Conservation (phyloP, 768 basidiomycete genomes). For the Rossbeevera mucosa region DNA sequence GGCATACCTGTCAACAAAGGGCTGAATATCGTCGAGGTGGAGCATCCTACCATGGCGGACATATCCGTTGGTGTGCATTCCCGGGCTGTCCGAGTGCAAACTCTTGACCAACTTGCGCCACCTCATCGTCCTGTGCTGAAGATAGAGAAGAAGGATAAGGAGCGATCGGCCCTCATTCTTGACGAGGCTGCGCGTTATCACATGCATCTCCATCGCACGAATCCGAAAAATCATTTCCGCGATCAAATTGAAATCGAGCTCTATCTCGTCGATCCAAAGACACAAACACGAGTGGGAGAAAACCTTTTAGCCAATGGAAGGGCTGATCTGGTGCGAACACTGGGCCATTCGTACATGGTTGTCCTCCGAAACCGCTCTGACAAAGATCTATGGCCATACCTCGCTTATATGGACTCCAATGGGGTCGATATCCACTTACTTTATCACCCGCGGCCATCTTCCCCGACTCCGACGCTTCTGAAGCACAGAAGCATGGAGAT, state of each 20-base stretch:
- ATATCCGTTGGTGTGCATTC: constrained; percentile 44
- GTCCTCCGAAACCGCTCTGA: constrained; percentile 48
- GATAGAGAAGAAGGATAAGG: constrained; percentile 34
- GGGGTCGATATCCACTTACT: constrained; percentile 50
- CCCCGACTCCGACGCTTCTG: constrained; percentile 40
- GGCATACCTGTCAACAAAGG: constrained; percentile 36
- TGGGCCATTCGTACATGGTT: constrained; percentile 43
- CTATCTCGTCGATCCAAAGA: constrained; percentile 42
- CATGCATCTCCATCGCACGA: constrained; percentile 51
- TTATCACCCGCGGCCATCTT: constrained; percentile 45
- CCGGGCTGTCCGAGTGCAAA: constrained; percentile 40
- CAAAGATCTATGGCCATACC: constrained; percentile 57
- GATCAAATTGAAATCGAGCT: constrained; percentile 51
- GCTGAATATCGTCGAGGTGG: constrained; percentile 45
- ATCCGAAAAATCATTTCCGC: constrained; percentile 43
- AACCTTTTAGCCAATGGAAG: constrained; percentile 47
- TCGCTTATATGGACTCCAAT: constrained; percentile 57
- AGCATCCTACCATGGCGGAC: constrained; percentile 42
- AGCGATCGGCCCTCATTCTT: constrained; percentile 38
- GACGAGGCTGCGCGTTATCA: constrained; percentile 58
- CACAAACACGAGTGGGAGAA: constrained; percentile 39
- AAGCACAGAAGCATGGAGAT: constrained; percentile 38
- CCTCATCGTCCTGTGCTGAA: constrained; percentile 35
- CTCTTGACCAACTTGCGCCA: constrained; percentile 41
- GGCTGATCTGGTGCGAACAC: constrained; percentile 43